Evolutionary conservation across 2,329 filamentous ascomycete genomes (phyloP).

Genomic region (Pseudocercospora fijiensis): DNA sequence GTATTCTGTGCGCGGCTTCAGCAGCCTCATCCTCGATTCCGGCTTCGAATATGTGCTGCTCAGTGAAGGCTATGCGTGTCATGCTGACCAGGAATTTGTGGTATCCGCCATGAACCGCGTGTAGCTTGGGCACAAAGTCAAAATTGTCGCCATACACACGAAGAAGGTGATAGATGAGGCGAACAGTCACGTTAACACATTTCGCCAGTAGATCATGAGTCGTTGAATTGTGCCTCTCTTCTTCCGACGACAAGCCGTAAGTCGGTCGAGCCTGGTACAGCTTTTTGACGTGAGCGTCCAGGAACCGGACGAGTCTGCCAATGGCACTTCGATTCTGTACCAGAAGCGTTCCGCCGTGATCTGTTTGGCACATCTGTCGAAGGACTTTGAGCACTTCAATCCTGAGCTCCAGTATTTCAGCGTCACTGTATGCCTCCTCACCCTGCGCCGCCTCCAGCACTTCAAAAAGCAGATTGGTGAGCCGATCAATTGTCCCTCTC

Average conservation of each 20-base stretch:
- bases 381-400: conserved; percentile 49
- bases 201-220: conserved; percentile 45
- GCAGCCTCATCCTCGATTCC: conserved; percentile 75
- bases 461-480: conserved; percentile 63
- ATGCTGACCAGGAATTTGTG: conserved; percentile 82
- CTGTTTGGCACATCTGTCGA: conserved; percentile 60
- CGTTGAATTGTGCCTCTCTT: conserved; percentile 14
- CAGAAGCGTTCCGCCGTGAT: conserved; percentile 64
- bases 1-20: conserved; percentile 75
- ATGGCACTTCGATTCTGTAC: conserved; percentile 68
- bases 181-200: conserved; percentile 60
- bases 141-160: conserved; percentile 57
- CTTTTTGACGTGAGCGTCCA: conserved; percentile 68
- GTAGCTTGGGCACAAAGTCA: conserved; percentile 70
- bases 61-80: conserved; percentile 80
- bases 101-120: conserved; percentile 66
- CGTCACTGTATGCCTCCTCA: conserved; percentile 42
- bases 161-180: conserved; percentile 61
- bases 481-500: conserved; percentile 57
- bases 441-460: conserved; percentile 46
- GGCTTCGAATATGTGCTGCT: conserved; percentile 73
- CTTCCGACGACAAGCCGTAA: conserved; percentile 11
- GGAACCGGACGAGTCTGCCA: conserved; percentile 70
- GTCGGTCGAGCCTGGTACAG: conserved; percentile 50
- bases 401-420: conserved; percentile 48